Evolutionary conservation across 805 yeast species (phyloP).

Genomic region (Deakozyma indianensis): DNA sequence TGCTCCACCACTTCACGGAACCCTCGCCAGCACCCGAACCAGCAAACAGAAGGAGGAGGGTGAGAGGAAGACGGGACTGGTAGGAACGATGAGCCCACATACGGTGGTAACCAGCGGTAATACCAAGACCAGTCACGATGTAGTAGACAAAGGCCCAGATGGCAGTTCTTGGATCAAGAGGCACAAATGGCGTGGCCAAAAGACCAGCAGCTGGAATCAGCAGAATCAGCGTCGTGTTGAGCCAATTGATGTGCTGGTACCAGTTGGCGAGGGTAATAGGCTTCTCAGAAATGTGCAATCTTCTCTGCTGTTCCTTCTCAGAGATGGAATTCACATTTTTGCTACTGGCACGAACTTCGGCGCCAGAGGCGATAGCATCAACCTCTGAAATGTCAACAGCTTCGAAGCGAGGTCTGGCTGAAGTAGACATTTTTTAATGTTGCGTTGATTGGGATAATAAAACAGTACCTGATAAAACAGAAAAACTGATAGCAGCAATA

Average conservation of each 20-base stretch:
- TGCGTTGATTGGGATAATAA: background rate
- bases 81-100: conserved; percentile 55
- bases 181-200: conserved; percentile 26
- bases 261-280: conserved; percentile 66
- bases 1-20: conserved; percentile 63
- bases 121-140: conserved; percentile 47
- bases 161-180: conserved; percentile 37
- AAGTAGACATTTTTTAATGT: background rate
- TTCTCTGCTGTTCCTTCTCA: conserved; percentile 9
- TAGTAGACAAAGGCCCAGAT: conserved; percentile 42
- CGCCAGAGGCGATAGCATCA: conserved; percentile 22
- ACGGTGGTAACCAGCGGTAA: conserved; percentile 76
- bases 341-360: conserved; percentile 10
- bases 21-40: conserved; percentile 71
- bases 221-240: conserved; percentile 42
- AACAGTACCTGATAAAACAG: background rate
- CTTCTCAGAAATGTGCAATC: conserved; percentile 49
- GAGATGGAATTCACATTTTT: background rate
- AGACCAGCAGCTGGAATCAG: conserved; percentile 41
- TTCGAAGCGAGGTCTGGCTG: conserved; percentile 9
- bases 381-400: conserved; percentile 18
- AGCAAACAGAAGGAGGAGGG: conserved; percentile 36
- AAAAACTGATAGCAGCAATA: no score
- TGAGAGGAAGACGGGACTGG: conserved; percentile 30
- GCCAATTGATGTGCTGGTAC: conserved; percentile 64